Evolutionary conservation across 192 early-diverging fungal genomes (phyloP), one percentile per base, ranked within the genome.

Genomic region (Cetraspora pellucida): DNA sequence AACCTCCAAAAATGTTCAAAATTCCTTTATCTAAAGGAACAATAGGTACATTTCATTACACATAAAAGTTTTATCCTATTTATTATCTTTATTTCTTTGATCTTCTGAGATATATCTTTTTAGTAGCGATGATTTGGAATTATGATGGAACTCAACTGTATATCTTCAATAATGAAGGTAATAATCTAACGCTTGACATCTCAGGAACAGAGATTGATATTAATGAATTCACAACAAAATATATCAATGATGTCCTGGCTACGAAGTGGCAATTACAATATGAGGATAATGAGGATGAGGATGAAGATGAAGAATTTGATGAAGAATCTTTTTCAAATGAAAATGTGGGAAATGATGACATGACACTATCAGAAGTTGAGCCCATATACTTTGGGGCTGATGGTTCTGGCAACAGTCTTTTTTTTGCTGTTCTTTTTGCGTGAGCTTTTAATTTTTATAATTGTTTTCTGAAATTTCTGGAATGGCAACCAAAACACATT

Each of bases 121-220:
- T 47, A n/a, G n/a, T 68, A 68, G 66, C 43, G 25, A 19, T 68
- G 47, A 68, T 21, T 46, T 68, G 66, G 66, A 68, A 30, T 25
- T 47, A 68, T 68, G 66, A 68, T 68, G 66, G 45, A 68, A 23
- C 17, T 14, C 37, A 68, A 25, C 46, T 68, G 13, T n/a, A 45
- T 68, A 16, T 68, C 46, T 68, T 68, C 44, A 47, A n/a, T 0
- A 68, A 37, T 27, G 66, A 68, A 37, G 66, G 66, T 27, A 68
- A 47, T 68, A 19, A 68, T 68, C 8, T 27, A 21, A 49, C 66
- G 47, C 25, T 68, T 11, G 25, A 68, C 10, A 11, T 47, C 25
- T 47, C 66, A 23, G 21, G 31, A 11, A 25, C 44, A 25, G 43
- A 30, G 27, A 47, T 68, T 37, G 23, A 47, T 27, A 21, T 68